Evolutionary conservation across 2,329 filamentous ascomycete genomes (phyloP), one percentile per base, ranked within the genome.

Genomic region (Aspergillus thermomutatus): DNA sequence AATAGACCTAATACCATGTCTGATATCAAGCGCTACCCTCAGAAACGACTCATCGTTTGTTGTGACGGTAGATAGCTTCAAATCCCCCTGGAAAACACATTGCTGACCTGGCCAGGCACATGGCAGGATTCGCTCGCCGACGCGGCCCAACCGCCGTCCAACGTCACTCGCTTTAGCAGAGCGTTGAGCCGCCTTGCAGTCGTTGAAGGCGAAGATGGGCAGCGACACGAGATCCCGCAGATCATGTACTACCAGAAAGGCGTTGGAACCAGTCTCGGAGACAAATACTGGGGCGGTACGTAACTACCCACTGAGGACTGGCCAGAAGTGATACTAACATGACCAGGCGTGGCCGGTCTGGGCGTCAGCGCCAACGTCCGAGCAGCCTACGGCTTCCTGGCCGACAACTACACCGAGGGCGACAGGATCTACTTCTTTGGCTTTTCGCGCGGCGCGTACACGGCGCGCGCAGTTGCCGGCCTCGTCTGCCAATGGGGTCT

Each of bases 401-500:
- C 77, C n/a, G 79, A 79, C 54, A 83, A 83, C 66, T 83, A 79
- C 61, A 69, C 75, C n/a, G 74, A 73, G 0, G 81, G 80, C 54
- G 82, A 81, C 53, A 74, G 80, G 60, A 78, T 81, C 50, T 79
- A 78, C 63, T 75, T 80, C 57, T 77, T 80, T 53, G 79, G 79
- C 26, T 81, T 80, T 67, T 78, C 75, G 4, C 70, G 79, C 11
- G 79, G 79, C 7, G 79, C 79, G 2, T 81, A 73, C 58, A 79
- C 76, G 0, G 78, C 75, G 2, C 71, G 79, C 7, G 74, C 74
- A 4, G 74, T 80, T 9, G 79, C 77, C 4, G 79, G 77, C 0
- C 60, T 81, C 11, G 76, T 80, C 26, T 73, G 67, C 8, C 68
- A 75, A 25, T 66, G 79, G 49, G 82, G 82, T 0, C 67, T 84